Base-by-base conservation (phyloP, 768 basidiomycete species). In the Leccinellum rugosiceps region DNA sequence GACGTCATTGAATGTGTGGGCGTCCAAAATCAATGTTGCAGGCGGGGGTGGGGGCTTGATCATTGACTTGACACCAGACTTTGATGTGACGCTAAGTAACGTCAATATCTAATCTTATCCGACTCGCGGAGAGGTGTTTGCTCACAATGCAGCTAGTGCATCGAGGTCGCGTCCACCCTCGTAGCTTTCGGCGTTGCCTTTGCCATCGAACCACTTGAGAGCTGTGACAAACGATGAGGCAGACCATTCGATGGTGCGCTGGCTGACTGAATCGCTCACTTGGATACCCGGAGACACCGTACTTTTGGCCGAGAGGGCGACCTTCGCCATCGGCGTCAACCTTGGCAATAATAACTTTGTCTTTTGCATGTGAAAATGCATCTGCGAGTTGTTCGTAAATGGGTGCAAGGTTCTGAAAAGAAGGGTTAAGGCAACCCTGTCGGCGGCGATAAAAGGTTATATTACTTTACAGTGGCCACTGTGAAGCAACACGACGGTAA, bases 301-400 rank as follows among this genome's bases (percentile, higher is more conserved):
- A 93, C 74, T 86, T 84, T 63, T 82, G 73, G 56, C 91, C 94
- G 43, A 94, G 67, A 3, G 85, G 78, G 64, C 85, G 87, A 50
- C 94, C 94, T 43, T 70, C 87, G 50, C 93, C 92, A 67, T 98
- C 94, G 1, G 94, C 94, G 63, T 98, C 94, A 11, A 95, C 87
- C 68, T 96, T 96, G 53, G 93, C 94, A 63, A 98, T 83, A 51
- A 92, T 65, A 21, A 98, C 89, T 68, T 90, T 92, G 67, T 92
- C 86, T 60, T 88, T 88, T 52, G 80, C 83, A 53, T 87, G 82
- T 4, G 81, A 74, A 68, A 85, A 98, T n/a, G 89, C 89, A 65
- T 96, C 90, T 28, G 87, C 94, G 26, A 98, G 83, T 69, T 95
- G 80, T 70, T 96, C 94, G 62, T 92, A 98, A 0, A 76, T 73